These are phyloP conservation scores for Microbotryum violaceum DNA, from an alignment of 1,284 basidiomycete genomes.

Conservation along the genomic window DNA sequence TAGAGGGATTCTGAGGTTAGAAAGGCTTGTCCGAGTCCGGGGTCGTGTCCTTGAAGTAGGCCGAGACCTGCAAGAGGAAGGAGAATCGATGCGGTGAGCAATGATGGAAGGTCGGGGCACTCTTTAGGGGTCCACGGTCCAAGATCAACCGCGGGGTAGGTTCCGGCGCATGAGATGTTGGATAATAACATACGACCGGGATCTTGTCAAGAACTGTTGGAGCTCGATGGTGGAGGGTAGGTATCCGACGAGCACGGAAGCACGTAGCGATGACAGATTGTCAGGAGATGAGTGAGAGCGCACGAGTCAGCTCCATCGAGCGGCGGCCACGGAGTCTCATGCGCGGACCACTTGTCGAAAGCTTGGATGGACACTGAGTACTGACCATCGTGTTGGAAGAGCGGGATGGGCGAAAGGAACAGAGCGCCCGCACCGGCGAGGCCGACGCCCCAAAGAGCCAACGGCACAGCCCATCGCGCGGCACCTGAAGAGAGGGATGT, in stretches of 20 bases:
- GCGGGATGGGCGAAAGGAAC: conserved; percentile 15
- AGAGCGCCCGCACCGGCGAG: conserved; percentile 18
- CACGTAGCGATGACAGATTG: neutral
- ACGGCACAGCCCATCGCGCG: conserved; percentile 9
- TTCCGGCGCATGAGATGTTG: too few species aligned
- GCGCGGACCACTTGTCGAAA: neutral
- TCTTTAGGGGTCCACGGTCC: too few species aligned
- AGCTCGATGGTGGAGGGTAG: too few species aligned
- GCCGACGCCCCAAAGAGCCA: conserved; percentile 24
- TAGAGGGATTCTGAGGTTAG: too few species aligned
- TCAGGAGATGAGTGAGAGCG: neutral
- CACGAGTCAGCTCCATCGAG: neutral
- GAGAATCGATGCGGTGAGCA: neutral
- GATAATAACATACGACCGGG: neutral
- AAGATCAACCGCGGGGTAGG: too few species aligned
- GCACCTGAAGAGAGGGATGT: neutral
- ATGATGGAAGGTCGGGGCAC: too few species aligned
- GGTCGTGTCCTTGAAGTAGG: too few species aligned
- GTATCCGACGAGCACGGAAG: too few species aligned
- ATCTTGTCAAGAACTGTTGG: neutral
- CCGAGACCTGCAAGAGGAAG: neutral
- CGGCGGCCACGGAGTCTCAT: too few species aligned
- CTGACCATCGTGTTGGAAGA: conserved; percentile 27
- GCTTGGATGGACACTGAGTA: conserved; percentile 2
- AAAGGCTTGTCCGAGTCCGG: too few species aligned